Evolutionary conservation across 305 asterid species (phyloP).

Genomic region (Nicotiana rustica): DNA sequence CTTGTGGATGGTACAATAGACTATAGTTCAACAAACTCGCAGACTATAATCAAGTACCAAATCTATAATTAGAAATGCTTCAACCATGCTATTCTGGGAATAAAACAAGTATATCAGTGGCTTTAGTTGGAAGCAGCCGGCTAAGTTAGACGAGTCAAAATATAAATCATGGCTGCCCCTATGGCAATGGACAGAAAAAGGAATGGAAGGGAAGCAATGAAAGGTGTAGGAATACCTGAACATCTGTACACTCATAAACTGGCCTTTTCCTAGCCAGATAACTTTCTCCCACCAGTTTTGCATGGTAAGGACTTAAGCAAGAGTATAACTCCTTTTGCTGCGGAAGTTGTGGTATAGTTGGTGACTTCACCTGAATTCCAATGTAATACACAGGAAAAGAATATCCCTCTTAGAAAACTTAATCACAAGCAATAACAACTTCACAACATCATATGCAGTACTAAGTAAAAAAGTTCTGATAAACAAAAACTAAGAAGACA

Average conservation of each 20-base stretch:
- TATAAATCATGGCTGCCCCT: not conserved
- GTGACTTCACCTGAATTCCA: conserved; percentile 77
- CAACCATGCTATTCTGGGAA: conserved; percentile 7
- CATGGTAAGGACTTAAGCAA: conserved; percentile 76
- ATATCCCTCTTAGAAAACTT: conserved; percentile 18
- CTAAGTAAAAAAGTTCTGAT: not conserved
- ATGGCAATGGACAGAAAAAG: conserved; percentile 7
- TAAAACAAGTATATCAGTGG: not conserved
- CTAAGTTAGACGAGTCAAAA: not conserved
- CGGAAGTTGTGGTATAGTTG: conserved; percentile 85
- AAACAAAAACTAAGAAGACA: conserved; percentile 27
- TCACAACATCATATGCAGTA: not conserved
- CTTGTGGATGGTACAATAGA: not conserved
- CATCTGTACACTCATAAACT: conserved; percentile 81
- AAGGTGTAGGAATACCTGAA: conserved; percentile 58
- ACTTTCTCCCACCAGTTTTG: conserved; percentile 94
- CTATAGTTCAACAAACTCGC: not conserved
- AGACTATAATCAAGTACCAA: not conserved
- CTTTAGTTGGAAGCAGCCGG: not conserved
- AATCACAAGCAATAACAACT: not conserved
- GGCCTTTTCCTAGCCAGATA: conserved; percentile 93
- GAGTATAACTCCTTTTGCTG: conserved; percentile 77
- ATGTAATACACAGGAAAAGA: conserved; percentile 36
- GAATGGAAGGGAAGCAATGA: conserved; percentile 24
- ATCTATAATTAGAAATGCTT: not conserved